Evolutionary conservation across 768 basidiomycete genomes (phyloP).

Genomic region (Kwoniella sp.): DNA sequence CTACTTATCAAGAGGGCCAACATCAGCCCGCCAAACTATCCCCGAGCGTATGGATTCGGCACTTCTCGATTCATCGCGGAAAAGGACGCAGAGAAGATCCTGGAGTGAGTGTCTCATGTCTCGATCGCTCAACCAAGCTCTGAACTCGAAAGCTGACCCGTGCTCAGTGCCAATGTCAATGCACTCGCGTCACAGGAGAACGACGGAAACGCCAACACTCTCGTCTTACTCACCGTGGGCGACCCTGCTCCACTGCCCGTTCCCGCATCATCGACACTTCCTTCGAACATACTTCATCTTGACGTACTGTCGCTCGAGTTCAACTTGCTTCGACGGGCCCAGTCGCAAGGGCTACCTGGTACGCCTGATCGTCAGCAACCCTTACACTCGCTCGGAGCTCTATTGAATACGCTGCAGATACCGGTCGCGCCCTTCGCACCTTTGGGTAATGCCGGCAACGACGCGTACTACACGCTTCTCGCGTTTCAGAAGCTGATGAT

Average conservation of each 20-base stretch:
- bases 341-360: conserved; percentile 36
- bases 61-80: conserved; percentile 48
- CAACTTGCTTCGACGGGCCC: conserved; percentile 46
- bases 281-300: conserved; percentile 50
- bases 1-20: conserved; percentile 42
- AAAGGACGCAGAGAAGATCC: conserved; percentile 45
- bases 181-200: conserved; percentile 51
- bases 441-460: conserved; percentile 54
- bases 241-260: conserved; percentile 42
- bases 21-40: conserved; percentile 46
- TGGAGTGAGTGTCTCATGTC: conserved; percentile 42
- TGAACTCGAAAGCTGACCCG: too few species aligned
- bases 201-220: conserved; percentile 48
- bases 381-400: conserved; percentile 38
- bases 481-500: conserved; percentile 55
- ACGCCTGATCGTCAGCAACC: conserved; percentile 39
- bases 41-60: conserved; percentile 52
- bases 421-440: conserved; percentile 47
- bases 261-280: conserved; percentile 45
- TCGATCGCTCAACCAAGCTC: neutral
- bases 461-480: conserved; percentile 53
- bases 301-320: conserved; percentile 51
- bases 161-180: conserved; percentile 51
- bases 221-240: conserved; percentile 49
- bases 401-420: conserved; percentile 49